These are phyloP conservation scores for Podaxis carcinomalis DNA, from an alignment of 768 basidiomycete species.

Conservation along the genomic window DNA sequence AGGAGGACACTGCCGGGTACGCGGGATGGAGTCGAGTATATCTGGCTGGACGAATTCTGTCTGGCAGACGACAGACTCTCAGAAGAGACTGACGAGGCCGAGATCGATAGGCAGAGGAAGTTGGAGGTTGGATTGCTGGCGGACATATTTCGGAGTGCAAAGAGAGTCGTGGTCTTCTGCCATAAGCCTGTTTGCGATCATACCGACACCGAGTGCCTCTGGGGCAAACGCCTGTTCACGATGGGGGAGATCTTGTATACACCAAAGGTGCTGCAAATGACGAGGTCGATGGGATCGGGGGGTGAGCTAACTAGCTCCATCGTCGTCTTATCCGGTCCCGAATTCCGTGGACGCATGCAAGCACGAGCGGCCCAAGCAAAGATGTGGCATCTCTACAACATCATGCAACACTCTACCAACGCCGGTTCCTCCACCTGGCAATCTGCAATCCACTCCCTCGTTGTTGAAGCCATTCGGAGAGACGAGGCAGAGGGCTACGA, in stretches of 20 bases:
- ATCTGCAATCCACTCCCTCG: conserved; percentile 19
- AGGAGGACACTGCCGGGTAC: background rate
- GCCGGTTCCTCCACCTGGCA: conserved; percentile 17
- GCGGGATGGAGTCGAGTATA: conserved; percentile 1
- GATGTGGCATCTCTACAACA: conserved; percentile 18
- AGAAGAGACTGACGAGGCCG: background rate
- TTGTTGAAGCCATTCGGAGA: conserved; percentile 21
- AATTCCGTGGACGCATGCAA: conserved; percentile 4
- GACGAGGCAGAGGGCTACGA: conserved; percentile 13
- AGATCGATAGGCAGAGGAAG: background rate
- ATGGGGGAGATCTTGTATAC: conserved; percentile 7
- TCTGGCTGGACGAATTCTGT: conserved; percentile 11
- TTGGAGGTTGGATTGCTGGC: conserved; percentile 1
- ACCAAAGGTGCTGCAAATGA: background rate
- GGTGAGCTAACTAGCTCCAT: background rate
- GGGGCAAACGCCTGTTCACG: conserved; percentile 3
- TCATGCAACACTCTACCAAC: conserved; percentile 19
- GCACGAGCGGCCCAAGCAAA: conserved; percentile 5
- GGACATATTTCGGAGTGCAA: conserved; percentile 8
- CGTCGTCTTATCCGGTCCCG: background rate
- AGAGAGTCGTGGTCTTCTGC: conserved; percentile 7
- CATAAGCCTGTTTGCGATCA: conserved; percentile 1
- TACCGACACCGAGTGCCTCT: background rate
- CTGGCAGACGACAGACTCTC: background rate
- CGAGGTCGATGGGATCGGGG: background rate